These are phyloP conservation scores for Boeremia lycopersici DNA, from an alignment of 2,329 filamentous ascomycete species.

Conservation along the genomic window DNA sequence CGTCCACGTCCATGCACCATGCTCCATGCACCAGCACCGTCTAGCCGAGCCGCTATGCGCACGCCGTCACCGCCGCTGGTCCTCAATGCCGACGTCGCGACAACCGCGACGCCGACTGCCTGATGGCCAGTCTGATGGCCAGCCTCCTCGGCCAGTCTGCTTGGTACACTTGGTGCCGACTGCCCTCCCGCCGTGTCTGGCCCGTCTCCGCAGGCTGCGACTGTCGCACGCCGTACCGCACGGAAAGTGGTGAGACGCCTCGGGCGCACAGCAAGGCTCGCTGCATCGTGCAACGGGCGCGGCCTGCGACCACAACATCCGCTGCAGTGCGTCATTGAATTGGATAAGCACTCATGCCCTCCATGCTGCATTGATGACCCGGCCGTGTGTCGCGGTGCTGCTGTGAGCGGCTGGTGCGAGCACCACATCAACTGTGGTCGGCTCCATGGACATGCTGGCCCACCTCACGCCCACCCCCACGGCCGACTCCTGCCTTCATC, in stretches of 20 bases:
- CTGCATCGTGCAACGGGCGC: background rate
- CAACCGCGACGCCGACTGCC: no score
- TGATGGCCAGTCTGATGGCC: no score
- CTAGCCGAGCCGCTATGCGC: no score
- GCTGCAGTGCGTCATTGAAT: background rate
- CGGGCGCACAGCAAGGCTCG: background rate
- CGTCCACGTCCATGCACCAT: background rate
- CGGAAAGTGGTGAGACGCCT: no score
- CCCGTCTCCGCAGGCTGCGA: no score
- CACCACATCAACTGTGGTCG: background rate
- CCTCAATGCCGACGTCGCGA: no score
- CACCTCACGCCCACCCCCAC: background rate
- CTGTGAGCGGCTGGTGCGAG: background rate
- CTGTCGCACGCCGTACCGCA: no score
- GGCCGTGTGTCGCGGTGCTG: background rate
- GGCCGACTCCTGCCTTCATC: background rate
- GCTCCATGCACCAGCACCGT: background rate
- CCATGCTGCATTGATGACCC: background rate
- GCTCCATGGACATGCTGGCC: background rate
- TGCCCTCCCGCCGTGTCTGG: no score
- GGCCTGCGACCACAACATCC: background rate
- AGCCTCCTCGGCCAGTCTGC: no score
- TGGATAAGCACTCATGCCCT: background rate
- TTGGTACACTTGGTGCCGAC: no score
- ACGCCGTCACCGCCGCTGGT: no score